Conservation (phyloP, 768 basidiomycete species). For the Mycena alexandri region DNA sequence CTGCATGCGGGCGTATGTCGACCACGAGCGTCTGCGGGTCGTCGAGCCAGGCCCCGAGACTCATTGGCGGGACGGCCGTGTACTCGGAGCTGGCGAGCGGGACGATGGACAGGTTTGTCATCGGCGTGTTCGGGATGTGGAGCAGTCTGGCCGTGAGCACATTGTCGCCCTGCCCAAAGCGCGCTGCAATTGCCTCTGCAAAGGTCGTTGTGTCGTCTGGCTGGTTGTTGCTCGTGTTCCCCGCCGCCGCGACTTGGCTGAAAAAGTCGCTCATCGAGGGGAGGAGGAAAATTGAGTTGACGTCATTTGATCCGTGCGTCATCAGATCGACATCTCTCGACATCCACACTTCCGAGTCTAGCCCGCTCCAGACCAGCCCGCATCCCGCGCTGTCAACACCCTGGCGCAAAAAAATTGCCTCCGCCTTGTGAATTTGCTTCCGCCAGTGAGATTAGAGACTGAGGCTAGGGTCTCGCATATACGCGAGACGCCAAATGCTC, state of each 20-base stretch:
- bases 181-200: conserved; percentile 65
- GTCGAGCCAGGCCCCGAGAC: conserved; percentile 48
- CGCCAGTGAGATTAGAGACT: too few relatives aligned
- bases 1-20: conserved; percentile 90
- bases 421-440: too few relatives aligned
- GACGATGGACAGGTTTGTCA: conserved; percentile 39
- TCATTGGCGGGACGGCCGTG: conserved; percentile 43
- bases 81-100: conserved; percentile 33
- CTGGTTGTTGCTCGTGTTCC: conserved; percentile 19
- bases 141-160: conserved; percentile 54
- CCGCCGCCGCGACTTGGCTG: conserved; percentile 45
- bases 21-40: conserved; percentile 71
- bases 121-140: conserved; percentile 40
- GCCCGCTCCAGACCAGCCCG: not conserved
- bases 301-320: not conserved
- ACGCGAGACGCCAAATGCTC: too few relatives aligned
- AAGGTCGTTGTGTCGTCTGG: conserved; percentile 56
- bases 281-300: conserved; percentile 1
- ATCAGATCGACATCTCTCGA: too few relatives aligned
- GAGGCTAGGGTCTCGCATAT: too few relatives aligned
- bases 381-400: too few relatives aligned
- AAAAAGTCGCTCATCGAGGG: conserved; percentile 54
- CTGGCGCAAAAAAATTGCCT: too few relatives aligned
- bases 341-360: too few relatives aligned
- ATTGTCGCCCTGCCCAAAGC: conserved; percentile 56